Percentiles rank a stretch among this genome's conserved stretches.
Evolutionary conservation across 2,329 filamentous ascomycete species (phyloP).

Genomic region (Incumbomyces delicatus): DNA sequence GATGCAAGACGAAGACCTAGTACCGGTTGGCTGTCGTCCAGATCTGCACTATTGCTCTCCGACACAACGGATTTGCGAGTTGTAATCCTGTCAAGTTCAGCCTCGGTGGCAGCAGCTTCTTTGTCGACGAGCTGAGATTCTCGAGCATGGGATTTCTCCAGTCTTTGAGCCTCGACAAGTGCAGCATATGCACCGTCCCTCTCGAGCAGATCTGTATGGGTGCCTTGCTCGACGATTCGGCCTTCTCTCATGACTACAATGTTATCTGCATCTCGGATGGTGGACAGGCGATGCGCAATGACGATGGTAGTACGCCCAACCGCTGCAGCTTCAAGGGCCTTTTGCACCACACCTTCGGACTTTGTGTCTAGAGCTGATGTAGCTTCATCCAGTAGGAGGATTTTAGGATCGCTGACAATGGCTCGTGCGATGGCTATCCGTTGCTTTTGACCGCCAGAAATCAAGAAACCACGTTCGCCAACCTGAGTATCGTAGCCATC

Average conservation of each 20-base stretch:
- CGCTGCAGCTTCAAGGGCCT: slow-evolving; percentile 76
- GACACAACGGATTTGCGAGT: slow-evolving; percentile 23
- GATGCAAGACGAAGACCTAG: slow-evolving; percentile 38
- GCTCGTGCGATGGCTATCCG: slow-evolving; percentile 90
- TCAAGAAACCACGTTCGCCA: slow-evolving; percentile 84
- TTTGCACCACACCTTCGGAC: slow-evolving; percentile 88
- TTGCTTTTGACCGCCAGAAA: slow-evolving; percentile 94
- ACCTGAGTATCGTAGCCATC: slow-evolving; percentile 90
- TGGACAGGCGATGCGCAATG: slow-evolving; percentile 90
- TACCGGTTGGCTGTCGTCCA: slow-evolving; percentile 26
- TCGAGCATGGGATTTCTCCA: slow-evolving; percentile 47
- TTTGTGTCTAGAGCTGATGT: slow-evolving; percentile 91
- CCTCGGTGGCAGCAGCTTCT: slow-evolving; percentile 21
- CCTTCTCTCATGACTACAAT: slow-evolving; percentile 88
- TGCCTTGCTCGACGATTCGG: slow-evolving; percentile 84
- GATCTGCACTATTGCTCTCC: slow-evolving; percentile 14
- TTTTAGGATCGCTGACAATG: slow-evolving; percentile 81
- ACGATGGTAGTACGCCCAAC: slow-evolving; percentile 87
- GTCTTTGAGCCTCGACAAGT: slow-evolving; percentile 80
- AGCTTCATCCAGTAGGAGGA: slow-evolving; percentile 87
- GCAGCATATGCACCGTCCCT: slow-evolving; percentile 65
- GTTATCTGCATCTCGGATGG: slow-evolving; percentile 87
- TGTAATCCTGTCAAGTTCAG: slow-evolving; percentile 25
- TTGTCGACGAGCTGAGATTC: slow-evolving; percentile 13
- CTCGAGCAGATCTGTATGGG: slow-evolving; percentile 68